Conservation (phyloP, 2,329 filamentous ascomycete genomes). For the Penicillium sp. region DNA sequence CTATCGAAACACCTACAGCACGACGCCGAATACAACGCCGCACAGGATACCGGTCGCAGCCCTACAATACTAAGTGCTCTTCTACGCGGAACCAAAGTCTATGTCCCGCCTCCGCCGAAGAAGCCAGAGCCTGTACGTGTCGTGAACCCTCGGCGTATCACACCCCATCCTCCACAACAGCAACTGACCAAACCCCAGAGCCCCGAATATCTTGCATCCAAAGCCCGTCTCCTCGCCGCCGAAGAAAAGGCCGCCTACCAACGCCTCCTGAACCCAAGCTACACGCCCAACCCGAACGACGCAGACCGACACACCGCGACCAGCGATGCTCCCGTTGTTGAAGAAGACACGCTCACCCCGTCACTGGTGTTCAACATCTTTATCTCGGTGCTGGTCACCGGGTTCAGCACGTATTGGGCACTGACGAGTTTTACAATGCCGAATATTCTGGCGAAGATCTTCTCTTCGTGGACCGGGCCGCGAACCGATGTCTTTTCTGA, state of each 20-base stretch:
- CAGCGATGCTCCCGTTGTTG: slow-evolving; percentile 6
- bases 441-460: slow-evolving; percentile 23
- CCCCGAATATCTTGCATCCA: slow-evolving; percentile 79
- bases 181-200: slow-evolving; percentile 42
- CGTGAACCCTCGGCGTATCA: neutral
- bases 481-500: neutral
- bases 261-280: slow-evolving; percentile 62
- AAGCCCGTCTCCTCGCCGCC: slow-evolving; percentile 77
- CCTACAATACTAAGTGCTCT: slow-evolving; percentile 63
- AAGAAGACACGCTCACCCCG: slow-evolving; percentile 41
- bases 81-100: slow-evolving; percentile 69
- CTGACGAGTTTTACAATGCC: slow-evolving; percentile 40
- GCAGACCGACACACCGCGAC: slow-evolving; percentile 39
- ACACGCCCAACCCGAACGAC: slow-evolving; percentile 52
- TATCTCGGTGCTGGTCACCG: slow-evolving; percentile 74
- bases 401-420: slow-evolving; percentile 47
- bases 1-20: slow-evolving; percentile 33
- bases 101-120: slow-evolving; percentile 73
- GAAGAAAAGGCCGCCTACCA: slow-evolving; percentile 81
- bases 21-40: slow-evolving; percentile 9
- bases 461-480: slow-evolving; percentile 19
- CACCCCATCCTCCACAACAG: neutral
- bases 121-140: slow-evolving; percentile 71
- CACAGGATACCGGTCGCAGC: neutral
- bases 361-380: slow-evolving; percentile 83